These are phyloP conservation scores for Lophiostoma macrostomum DNA, from an alignment of 495 filamentous ascomycete genomes.

Conservation along the genomic window DNA sequence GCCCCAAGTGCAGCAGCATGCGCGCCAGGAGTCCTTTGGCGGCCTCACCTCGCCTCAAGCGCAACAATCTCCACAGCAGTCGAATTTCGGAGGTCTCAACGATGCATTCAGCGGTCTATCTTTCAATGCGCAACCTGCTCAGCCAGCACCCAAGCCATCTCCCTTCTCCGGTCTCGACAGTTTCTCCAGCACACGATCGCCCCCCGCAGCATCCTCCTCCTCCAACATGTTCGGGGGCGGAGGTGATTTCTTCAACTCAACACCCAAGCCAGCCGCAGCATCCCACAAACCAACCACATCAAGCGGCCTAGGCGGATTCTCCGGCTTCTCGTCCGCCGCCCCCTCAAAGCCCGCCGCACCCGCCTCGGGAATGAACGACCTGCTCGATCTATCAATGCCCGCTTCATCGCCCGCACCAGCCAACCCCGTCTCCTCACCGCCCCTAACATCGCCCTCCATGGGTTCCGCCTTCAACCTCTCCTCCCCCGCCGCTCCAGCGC, in stretches of 20 bases:
- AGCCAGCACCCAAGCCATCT: constrained; percentile 57
- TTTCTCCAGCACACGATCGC: constrained; percentile 50
- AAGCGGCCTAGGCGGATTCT: constrained; percentile 34
- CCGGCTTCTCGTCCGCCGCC: constrained; percentile 49
- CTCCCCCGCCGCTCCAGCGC: constrained; percentile 43
- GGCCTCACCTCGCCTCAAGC: constrained; percentile 54
- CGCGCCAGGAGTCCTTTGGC: constrained; percentile 60
- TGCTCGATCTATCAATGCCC: constrained; percentile 68
- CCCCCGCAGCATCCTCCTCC: constrained; percentile 51
- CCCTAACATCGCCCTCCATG: constrained; percentile 45
- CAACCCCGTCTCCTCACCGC: constrained; percentile 42
- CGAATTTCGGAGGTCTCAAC: constrained; percentile 69
- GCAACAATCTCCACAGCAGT: constrained; percentile 34
- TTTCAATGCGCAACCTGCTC: constrained; percentile 61
- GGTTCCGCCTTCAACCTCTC: constrained; percentile 83
- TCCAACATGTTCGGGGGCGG: constrained; percentile 57
- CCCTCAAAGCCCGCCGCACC: constrained; percentile 53
- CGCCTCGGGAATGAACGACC: constrained; percentile 59
- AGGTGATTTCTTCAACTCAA: constrained; percentile 71
- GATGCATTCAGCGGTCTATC: constrained; percentile 85
- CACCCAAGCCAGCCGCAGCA: constrained; percentile 33
- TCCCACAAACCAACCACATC: constrained; percentile 20
- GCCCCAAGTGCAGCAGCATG: constrained; percentile 61
- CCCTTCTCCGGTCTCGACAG: constrained; percentile 72
- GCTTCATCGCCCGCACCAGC: constrained; percentile 40